Percentiles rank a stretch among this genome's conserved stretches.
These are phyloP conservation scores for Ophiostoma tasmaniense DNA, from an alignment of 2,329 filamentous ascomycete species.

Conservation along the genomic window DNA sequence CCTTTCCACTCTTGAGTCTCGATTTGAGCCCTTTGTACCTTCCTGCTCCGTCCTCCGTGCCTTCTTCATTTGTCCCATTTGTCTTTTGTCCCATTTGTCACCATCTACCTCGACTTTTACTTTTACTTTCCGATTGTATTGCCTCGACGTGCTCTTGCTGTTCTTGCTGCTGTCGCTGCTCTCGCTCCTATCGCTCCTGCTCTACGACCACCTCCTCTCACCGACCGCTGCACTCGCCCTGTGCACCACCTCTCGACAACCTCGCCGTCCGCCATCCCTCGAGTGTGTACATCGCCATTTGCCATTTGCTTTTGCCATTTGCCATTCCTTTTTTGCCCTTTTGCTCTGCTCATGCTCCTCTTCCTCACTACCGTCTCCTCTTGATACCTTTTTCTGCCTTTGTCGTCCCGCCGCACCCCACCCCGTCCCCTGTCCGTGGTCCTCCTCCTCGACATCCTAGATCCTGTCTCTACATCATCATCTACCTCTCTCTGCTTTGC, in stretches of 20 bases:
- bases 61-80: neutral
- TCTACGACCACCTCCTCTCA: conserved; percentile 2
- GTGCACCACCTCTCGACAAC: neutral
- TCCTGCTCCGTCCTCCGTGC: neutral
- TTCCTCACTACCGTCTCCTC: neutral
- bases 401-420: neutral
- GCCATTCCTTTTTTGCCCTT: conserved; percentile 11
- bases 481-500: neutral
- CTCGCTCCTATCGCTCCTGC: neutral
- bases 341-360: neutral
- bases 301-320: too few species aligned
- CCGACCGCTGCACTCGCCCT: conserved; percentile 2
- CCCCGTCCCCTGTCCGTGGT: conserved; percentile 6
- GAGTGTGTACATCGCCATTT: neutral
- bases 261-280: neutral
- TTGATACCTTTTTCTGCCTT: neutral
- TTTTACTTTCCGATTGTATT: neutral
- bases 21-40: neutral
- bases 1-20: neutral
- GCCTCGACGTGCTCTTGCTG: neutral
- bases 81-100: neutral
- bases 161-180: neutral
- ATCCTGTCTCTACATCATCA: neutral
- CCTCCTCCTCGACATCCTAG: conserved; percentile 7
- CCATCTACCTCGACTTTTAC: neutral